Evolutionary conservation across 208 protist genomes (phyloP), one percentile per base, ranked within the genome.

Genomic region (Phytomonas francai): DNA sequence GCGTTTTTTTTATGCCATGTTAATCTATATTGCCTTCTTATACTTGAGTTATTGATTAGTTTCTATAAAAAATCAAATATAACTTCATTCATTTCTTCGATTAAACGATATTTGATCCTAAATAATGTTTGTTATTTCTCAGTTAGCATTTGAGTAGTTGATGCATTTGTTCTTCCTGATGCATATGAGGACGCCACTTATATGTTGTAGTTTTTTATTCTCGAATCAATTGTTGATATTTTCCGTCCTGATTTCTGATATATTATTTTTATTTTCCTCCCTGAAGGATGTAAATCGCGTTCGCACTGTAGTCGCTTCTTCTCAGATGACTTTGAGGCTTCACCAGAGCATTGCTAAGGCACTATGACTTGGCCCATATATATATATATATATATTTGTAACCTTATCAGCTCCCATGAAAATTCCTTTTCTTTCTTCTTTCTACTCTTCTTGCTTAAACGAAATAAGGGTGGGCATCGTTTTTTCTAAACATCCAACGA

Each of bases 381-480:
- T 42, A 29, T 33, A 65, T 49, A 71, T 31, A 65, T 58, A 65
- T 34, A 30, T 25, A 3, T 56, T 28, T 28, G 51, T 27, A 60
- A 29, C 22, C n/a, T n/a, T 22, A 22, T 54, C 2, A 25, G 25
- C 11, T 54, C 2, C 61, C 22, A 49, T 16, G 3, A 33, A 59
- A n/a, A 72, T 57, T 71, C 54, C 66, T 61, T 79, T 62, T 71
- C 54, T 69, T 54, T 25, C 31, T 33, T 63, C 63, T 28, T 14
- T 71, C 63, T 70, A 61, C 31, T 66, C 36, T 64, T 28, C 59
- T 51, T 63, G 59, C 16, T 61, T 54, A 9, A 49, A 59, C 5
- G 42, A 9, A 22, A 25, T 54, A 6, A 25, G 22, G 19, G 19
- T 5, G 16, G 45, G 45, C 45, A 54, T 25, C 16, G 6, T 25